These are phyloP conservation scores for Lathyrus sativus DNA, from an alignment of 306 rosid species.

Conservation along the genomic window DNA sequence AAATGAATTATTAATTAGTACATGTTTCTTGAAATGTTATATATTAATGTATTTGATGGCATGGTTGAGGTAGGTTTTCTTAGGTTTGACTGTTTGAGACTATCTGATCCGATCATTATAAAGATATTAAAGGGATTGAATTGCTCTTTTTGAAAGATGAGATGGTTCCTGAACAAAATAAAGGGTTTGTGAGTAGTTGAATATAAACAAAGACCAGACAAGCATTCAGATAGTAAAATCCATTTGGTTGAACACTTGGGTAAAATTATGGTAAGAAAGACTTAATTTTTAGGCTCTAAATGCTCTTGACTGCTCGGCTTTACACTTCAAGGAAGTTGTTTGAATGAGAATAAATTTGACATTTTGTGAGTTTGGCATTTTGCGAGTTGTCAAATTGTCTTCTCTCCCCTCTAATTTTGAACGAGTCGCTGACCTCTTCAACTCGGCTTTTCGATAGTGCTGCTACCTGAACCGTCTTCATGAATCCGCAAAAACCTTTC, in stretches of 20 bases:
- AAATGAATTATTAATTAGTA: constrained; percentile 1
- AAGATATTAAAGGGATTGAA: constrained; percentile 9
- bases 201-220: constrained; percentile 16
- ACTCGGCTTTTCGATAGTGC: not conserved
- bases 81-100: constrained; percentile 1
- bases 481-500: constrained; percentile 12
- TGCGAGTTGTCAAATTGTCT: constrained; percentile 1
- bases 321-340: not conserved
- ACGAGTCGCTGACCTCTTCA: not conserved
- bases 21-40: constrained; percentile 30
- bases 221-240: constrained; percentile 7
- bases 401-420: not conserved
- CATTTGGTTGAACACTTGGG: constrained; percentile 15
- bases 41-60: not conserved
- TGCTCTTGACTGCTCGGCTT: not conserved
- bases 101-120: not conserved
- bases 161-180: not conserved
- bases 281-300: constrained; percentile 6
- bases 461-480: constrained; percentile 8
- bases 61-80: constrained; percentile 7
- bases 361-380: constrained; percentile 1
- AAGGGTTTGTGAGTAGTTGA: constrained; percentile 20
- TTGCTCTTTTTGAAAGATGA: constrained; percentile 1
- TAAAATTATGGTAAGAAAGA: constrained; percentile 3
- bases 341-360: not conserved